Percentiles rank a stretch among this genome's conserved stretches.
Conservation (phyloP, 768 basidiomycete genomes). For the Lentinula edodes region DNA sequence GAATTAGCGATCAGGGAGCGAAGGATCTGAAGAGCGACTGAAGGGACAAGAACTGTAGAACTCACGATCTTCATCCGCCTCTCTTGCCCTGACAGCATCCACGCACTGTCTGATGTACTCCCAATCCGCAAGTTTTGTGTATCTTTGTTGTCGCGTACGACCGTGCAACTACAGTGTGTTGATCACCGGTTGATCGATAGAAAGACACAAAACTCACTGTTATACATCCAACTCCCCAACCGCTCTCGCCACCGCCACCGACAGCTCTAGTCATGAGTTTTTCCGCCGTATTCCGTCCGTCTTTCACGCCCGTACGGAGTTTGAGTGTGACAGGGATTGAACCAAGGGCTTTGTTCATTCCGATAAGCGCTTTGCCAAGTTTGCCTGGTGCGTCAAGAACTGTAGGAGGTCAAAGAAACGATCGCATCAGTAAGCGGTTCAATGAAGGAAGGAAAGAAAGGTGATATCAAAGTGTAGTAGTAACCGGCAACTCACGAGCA, state of each 20-base stretch:
- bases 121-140: constrained; percentile 92
- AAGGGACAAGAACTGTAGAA: constrained; percentile 10
- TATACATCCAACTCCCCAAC: constrained; percentile 42
- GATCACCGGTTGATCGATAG: too few relatives aligned
- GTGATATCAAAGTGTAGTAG: too few relatives aligned
- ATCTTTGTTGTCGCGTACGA: constrained; percentile 90
- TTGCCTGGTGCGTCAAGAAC: constrained; percentile 82
- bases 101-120: constrained; percentile 88
- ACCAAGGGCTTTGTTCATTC: constrained; percentile 89
- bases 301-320: constrained; percentile 89
- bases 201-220: constrained; percentile 22
- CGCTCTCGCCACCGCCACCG: constrained; percentile 36
- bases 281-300: constrained; percentile 78
- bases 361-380: constrained; percentile 80
- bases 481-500: constrained; percentile 53
- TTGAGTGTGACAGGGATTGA: constrained; percentile 90
- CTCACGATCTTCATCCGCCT: constrained; percentile 69
- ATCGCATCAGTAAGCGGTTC: background rate
- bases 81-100: constrained; percentile 64
- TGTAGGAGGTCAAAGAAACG: constrained; percentile 20
- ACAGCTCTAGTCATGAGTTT: constrained; percentile 81
- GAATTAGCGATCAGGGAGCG: background rate
- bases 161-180: constrained; percentile 73
- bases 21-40: background rate
- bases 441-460: background rate